Evolutionary conservation across 768 basidiomycete species (phyloP).

Genomic region (Dioszegia crocea): DNA sequence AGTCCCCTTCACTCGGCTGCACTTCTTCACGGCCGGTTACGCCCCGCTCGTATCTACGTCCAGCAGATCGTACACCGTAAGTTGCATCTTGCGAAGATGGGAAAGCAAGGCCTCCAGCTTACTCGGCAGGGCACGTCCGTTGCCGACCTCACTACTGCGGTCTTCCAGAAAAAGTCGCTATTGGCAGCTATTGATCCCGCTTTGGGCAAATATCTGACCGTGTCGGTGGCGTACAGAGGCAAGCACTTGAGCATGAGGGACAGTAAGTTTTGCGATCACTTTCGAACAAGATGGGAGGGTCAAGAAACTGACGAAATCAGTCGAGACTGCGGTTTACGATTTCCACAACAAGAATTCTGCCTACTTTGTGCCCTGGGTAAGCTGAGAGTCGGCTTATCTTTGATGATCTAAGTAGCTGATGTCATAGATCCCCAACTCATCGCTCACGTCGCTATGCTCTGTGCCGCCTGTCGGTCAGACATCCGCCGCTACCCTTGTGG

Average conservation of each 20-base stretch:
- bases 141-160: constrained; percentile 34
- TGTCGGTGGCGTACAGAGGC: constrained; percentile 43
- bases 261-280: constrained; percentile 17
- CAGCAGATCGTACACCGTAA: constrained; percentile 31
- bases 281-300: background rate
- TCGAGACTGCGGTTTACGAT: constrained; percentile 34
- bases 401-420: constrained; percentile 12
- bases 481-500: constrained; percentile 41
- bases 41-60: constrained; percentile 49
- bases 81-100: background rate
- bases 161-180: constrained; percentile 35
- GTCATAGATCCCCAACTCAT: constrained; percentile 31
- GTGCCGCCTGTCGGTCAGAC: constrained; percentile 38
- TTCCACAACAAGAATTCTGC: constrained; percentile 42
- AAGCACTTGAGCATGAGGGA: constrained; percentile 40
- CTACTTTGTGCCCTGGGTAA: constrained; percentile 42
- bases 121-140: constrained; percentile 30
- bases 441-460: constrained; percentile 38
- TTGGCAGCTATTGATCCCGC: constrained; percentile 43
- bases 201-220: constrained; percentile 46
- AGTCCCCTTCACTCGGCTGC: constrained; percentile 98
- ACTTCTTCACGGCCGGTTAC: constrained; percentile 97
- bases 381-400: background rate
- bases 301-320: constrained; percentile 13
- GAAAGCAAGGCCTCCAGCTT: background rate